phyloP scores from a whole-genome alignment of 441 rosid species.

The Breynia disticha region DNA sequence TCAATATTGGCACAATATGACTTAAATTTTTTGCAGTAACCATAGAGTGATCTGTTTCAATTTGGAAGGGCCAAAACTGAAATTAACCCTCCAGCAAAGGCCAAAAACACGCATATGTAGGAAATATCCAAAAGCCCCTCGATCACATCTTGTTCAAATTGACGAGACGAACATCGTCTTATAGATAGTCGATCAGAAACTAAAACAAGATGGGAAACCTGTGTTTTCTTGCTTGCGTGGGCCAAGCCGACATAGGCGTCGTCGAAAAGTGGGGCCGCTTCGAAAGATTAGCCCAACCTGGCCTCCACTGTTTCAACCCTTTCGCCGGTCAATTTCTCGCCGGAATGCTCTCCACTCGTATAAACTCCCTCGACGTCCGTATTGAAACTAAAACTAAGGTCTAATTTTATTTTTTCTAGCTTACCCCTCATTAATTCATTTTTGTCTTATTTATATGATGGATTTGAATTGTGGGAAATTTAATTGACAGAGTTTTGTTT shows the following conservation, averaged over 20 bases:
- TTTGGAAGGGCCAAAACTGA: too few species aligned
- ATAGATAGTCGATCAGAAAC: too few species aligned
- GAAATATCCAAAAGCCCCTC: too few species aligned
- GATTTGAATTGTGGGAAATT: too few species aligned
- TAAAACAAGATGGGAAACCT: slow-evolving; percentile 57
- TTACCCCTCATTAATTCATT: not conserved
- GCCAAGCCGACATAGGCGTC: slow-evolving; percentile 80
- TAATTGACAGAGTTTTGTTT: not conserved
- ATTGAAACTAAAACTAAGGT: slow-evolving; percentile 97
- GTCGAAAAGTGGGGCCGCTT: too few species aligned
- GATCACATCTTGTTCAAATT: too few species aligned
- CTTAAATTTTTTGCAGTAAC: not conserved
- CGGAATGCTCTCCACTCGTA: slow-evolving; percentile 85
- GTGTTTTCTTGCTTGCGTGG: slow-evolving; percentile 56
- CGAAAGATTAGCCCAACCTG: slow-evolving; percentile 76
- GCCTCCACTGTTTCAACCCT: slow-evolving; percentile 67
- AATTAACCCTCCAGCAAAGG: too few species aligned
- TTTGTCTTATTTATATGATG: not conserved
- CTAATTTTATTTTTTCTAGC: not conserved
- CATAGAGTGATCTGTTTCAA: not conserved
- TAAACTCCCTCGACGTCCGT: slow-evolving; percentile 79
- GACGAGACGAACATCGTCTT: too few species aligned
- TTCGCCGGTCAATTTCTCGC: slow-evolving; percentile 61
- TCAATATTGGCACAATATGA: not conserved
- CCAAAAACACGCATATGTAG: too few species aligned